These are phyloP conservation scores for Aspergillus ruber DNA, from an alignment of 2,329 filamentous ascomycete species.

Conservation along the genomic window DNA sequence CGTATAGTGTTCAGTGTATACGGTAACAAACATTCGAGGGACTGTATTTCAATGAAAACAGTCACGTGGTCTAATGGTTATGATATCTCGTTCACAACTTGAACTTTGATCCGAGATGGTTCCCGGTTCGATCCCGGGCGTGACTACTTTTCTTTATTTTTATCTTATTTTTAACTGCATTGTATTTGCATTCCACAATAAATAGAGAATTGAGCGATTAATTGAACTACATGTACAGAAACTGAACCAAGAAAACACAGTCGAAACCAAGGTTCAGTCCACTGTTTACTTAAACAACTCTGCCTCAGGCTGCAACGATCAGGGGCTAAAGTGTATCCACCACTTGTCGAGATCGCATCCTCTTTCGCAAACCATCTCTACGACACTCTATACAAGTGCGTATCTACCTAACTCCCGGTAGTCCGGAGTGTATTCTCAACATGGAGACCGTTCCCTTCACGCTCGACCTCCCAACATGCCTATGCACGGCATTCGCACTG, in stretches of 20 bases:
- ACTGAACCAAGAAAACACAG: slow-evolving; percentile 1
- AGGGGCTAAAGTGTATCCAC: neutral
- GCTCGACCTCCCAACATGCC: slow-evolving; percentile 42
- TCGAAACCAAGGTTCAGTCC: neutral
- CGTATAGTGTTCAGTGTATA: too few relatives aligned
- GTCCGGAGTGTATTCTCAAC: neutral
- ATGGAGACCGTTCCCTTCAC: slow-evolving; percentile 26
- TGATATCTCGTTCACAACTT: slow-evolving; percentile 35
- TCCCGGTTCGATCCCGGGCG: slow-evolving; percentile 35
- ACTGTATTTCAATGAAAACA: neutral
- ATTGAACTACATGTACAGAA: slow-evolving; percentile 2
- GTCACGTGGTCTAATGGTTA: slow-evolving; percentile 34
- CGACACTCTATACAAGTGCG: neutral
- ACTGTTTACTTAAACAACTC: neutral
- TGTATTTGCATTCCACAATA: neutral
- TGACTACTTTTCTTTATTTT: slow-evolving; percentile 21
- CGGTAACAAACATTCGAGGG: neutral
- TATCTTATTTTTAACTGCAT: slow-evolving; percentile 2
- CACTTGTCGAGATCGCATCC: neutral
- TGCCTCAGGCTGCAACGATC: neutral
- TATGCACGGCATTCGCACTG: slow-evolving; percentile 50
- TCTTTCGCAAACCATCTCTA: neutral
- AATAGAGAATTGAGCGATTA: neutral
- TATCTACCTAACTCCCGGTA: neutral
- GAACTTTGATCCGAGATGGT: slow-evolving; percentile 28